Evolutionary conservation across 2,329 filamentous ascomycete genomes (phyloP).

Genomic region (Aspergillaceae sp.): DNA sequence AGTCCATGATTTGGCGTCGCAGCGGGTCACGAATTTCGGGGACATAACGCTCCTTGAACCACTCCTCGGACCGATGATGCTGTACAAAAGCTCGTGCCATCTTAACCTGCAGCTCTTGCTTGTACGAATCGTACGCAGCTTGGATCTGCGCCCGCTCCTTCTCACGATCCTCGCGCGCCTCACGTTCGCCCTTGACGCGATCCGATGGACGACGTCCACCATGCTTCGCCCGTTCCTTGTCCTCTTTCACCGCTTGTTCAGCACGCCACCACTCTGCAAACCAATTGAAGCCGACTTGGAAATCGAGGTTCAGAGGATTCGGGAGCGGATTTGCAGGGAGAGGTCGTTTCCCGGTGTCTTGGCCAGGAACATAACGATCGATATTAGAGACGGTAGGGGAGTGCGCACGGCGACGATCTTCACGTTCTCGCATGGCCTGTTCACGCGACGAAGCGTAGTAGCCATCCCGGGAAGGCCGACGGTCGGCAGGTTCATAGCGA

Average conservation of each 20-base stretch:
- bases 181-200: conserved; percentile 53
- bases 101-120: conserved; percentile 55
- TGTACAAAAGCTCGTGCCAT: conserved; percentile 87
- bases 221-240: conserved; percentile 53
- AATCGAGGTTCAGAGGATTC: conserved; percentile 55
- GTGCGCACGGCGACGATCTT: conserved; percentile 49
- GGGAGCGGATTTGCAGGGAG: conserved; percentile 50
- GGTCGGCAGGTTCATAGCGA: conserved; percentile 52
- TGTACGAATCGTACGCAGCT: conserved; percentile 57
- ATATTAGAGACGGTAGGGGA: conserved; percentile 52
- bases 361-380: conserved; percentile 57
- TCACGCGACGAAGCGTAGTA: conserved; percentile 43
- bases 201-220: conserved; percentile 48
- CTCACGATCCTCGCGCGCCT: conserved; percentile 54
- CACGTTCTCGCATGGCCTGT: conserved; percentile 43
- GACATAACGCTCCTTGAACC: conserved; percentile 94
- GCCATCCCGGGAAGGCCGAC: conserved; percentile 48
- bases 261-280: conserved; percentile 61
- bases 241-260: conserved; percentile 56
- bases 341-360: conserved; percentile 47
- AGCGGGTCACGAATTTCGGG: conserved; percentile 70
- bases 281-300: conserved; percentile 59
- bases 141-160: conserved; percentile 57
- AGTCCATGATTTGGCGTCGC: conserved; percentile 66
- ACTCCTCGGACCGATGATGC: conserved; percentile 90